phyloP scores from a whole-genome alignment of 2,329 filamentous ascomycete genomes.

The Neoascochyta sp. region DNA sequence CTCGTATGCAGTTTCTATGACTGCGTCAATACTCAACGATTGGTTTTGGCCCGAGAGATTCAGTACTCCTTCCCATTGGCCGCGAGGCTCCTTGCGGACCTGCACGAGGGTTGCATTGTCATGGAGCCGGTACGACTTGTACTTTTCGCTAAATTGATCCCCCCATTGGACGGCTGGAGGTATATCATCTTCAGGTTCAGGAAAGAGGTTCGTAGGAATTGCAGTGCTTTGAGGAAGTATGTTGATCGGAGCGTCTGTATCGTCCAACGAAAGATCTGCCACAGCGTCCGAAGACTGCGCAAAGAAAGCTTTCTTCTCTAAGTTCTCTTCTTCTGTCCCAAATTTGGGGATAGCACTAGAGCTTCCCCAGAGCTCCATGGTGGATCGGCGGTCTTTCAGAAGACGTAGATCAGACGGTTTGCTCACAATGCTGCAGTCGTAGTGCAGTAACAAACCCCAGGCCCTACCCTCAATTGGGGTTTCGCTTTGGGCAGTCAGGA shows the following conservation, averaged over 20 bases:
- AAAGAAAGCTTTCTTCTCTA: not conserved
- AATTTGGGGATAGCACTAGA: not conserved
- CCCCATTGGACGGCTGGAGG: not conserved
- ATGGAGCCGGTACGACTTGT: not conserved
- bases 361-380: not conserved
- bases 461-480: conserved; percentile 1
- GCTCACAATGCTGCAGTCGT: conserved; percentile 3
- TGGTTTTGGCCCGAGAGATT: not conserved
- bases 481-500: conserved; percentile 2
- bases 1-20: conserved; percentile 1
- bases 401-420: not conserved
- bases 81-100: not conserved
- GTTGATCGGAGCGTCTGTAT: not conserved
- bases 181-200: not conserved
- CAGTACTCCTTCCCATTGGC: not conserved
- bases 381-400: not conserved
- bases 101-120: not conserved
- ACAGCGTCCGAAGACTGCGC: too few relatives aligned
- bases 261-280: not conserved
- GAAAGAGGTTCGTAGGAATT: not conserved
- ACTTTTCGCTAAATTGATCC: not conserved
- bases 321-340: not conserved
- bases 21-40: not conserved
- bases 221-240: not conserved
- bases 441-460: conserved; percentile 4